These are phyloP conservation scores for Dioscorea zingiberensis DNA, from an alignment of 106 monocot genomes.

Conservation along the genomic window DNA sequence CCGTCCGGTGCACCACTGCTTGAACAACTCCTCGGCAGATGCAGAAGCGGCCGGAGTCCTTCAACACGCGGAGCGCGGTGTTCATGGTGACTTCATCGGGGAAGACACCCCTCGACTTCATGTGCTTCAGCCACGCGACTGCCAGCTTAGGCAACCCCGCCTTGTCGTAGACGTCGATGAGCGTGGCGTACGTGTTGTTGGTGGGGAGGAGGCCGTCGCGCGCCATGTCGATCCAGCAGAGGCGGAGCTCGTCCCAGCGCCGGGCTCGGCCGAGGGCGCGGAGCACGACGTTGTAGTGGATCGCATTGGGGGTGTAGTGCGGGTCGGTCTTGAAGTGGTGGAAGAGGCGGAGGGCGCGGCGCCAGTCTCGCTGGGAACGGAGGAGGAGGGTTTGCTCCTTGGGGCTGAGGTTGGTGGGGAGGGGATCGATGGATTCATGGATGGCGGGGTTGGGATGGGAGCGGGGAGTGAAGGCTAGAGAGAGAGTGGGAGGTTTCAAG, in stretches of 20 bases:
- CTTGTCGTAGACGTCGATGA: slow-evolving; percentile 60
- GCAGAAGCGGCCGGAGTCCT: slow-evolving; percentile 50
- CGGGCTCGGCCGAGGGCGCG: slow-evolving; percentile 48
- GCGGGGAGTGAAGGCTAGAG: not conserved
- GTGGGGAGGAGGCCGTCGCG: slow-evolving; percentile 52
- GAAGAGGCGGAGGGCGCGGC: slow-evolving; percentile 41
- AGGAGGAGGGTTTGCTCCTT: slow-evolving; percentile 67
- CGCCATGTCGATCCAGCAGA: slow-evolving; percentile 60
- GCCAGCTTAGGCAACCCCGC: slow-evolving; percentile 49
- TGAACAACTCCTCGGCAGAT: slow-evolving; percentile 41
- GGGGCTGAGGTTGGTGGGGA: slow-evolving; percentile 33
- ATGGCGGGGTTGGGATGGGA: not conserved
- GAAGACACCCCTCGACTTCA: slow-evolving; percentile 36
- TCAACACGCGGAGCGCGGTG: slow-evolving; percentile 55
- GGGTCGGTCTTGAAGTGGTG: slow-evolving; percentile 18
- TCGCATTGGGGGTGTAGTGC: slow-evolving; percentile 53
- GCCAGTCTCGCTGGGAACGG: slow-evolving; percentile 45
- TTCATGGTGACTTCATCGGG: slow-evolving; percentile 77
- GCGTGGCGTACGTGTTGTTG: slow-evolving; percentile 60
- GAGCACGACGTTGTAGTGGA: slow-evolving; percentile 77
- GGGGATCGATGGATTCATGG: slow-evolving; percentile 19
- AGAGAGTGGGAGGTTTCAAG: not conserved
- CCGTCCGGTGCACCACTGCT: slow-evolving; percentile 44
- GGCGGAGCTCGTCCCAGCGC: slow-evolving; percentile 69
- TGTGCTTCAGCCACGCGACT: slow-evolving; percentile 67